Evolutionary conservation across 495 filamentous ascomycete species (phyloP).

Genomic region (Neurospora sp.): DNA sequence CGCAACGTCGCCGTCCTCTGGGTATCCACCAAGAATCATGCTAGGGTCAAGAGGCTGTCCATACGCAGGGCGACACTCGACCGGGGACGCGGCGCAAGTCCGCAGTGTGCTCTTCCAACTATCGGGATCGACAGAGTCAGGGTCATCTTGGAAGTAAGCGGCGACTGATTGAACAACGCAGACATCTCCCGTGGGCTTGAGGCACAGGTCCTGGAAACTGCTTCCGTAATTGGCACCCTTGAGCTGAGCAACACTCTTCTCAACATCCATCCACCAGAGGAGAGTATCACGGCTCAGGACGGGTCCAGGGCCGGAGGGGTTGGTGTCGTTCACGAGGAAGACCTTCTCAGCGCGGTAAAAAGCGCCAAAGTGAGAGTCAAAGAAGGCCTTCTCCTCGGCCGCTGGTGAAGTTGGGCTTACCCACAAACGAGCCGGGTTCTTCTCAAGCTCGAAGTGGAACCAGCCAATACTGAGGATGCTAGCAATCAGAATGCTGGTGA

Average conservation of each 20-base stretch:
- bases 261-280: slow-evolving; percentile 89
- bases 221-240: slow-evolving; percentile 53
- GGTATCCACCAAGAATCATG: slow-evolving; percentile 76
- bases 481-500: slow-evolving; percentile 57
- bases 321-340: slow-evolving; percentile 84
- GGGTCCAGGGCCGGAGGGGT: slow-evolving; percentile 51
- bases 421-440: slow-evolving; percentile 84
- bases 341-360: slow-evolving; percentile 92
- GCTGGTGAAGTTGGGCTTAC: slow-evolving; percentile 87
- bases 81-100: slow-evolving; percentile 65
- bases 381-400: slow-evolving; percentile 87
- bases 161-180: slow-evolving; percentile 90
- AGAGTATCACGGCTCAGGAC: slow-evolving; percentile 83
- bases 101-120: slow-evolving; percentile 61
- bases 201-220: slow-evolving; percentile 76
- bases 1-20: slow-evolving; percentile 54
- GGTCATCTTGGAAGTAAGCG: slow-evolving; percentile 68
- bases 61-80: slow-evolving; percentile 78
- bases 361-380: slow-evolving; percentile 89
- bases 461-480: slow-evolving; percentile 73
- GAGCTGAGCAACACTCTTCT: slow-evolving; percentile 58
- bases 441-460: slow-evolving; percentile 77
- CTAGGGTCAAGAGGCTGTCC: slow-evolving; percentile 74
- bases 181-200: slow-evolving; percentile 79
- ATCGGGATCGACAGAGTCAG: slow-evolving; percentile 43